Evolutionary conservation across 1,139 yeast species (phyloP), one percentile per base, ranked within the genome.

Genomic region (Pichia sp.): DNA sequence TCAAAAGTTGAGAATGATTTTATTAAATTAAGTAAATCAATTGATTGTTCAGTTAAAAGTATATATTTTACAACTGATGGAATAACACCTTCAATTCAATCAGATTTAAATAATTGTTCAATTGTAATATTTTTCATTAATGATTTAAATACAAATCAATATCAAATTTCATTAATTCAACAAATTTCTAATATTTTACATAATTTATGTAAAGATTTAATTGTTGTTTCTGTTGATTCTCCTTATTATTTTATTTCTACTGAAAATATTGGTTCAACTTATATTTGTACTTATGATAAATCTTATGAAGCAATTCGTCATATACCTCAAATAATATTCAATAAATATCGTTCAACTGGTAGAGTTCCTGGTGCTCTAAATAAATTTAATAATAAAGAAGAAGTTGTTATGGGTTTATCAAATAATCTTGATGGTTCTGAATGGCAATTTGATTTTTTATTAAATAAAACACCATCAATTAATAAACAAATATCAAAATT

Each of bases 211-310:
- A 79, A 79, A 53, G 84, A 84, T 3, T 67, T 81, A 56, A 69
- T 81, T 6, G 72, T 79, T 1, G 71, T 80, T n/a, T 83, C 86
- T 2, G 79, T 83, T 0, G 77, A 79, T 55, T 76, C 83, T 4
- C 86, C 87, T 0, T 80, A 79, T 55, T 85, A 80, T 58, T 75
- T 81, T 60, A 75, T 78, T 44, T 75, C 78, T 54, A 78, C 76
- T 54, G 72, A 75, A 45, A 70, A 72, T 44, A 72, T 80, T 32
- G 81, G 80, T 2, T 75, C 82, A 48, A 77, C 83, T 0, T 81
- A 79, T 59, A 61, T 81, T 50, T 81, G 86, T 58, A 74, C 81
- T 48, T 81, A 77, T 60, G 87, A 81, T 59, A 79, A 78, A 58
- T 79, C 86, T 0, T 66, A 69, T 34, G 72, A 71, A 54, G 81